Percentiles rank a stretch among this genome's conserved stretches.
Evolutionary conservation across 768 basidiomycete genomes (phyloP).

Genomic region (Podaxis mareebaensis): DNA sequence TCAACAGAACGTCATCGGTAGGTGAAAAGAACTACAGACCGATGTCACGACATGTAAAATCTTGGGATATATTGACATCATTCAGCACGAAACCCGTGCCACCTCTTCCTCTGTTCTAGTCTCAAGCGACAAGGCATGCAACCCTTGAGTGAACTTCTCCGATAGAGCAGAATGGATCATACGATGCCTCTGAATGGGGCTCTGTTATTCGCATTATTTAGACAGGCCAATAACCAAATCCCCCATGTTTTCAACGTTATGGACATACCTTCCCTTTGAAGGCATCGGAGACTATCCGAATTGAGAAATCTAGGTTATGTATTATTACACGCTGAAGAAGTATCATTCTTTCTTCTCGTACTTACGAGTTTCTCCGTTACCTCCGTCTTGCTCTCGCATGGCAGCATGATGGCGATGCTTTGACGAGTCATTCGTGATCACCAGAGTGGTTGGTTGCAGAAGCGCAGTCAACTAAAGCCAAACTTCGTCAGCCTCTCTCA

Average conservation of each 20-base stretch:
- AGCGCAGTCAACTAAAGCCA: conserved; percentile 55
- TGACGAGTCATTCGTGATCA: conserved; percentile 80
- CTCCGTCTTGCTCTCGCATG: conserved; percentile 71
- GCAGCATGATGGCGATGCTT: conserved; percentile 83
- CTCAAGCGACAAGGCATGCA: conserved; percentile 77
- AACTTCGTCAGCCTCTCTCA: conserved; percentile 13
- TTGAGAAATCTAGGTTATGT: conserved; percentile 63
- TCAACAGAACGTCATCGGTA: conserved; percentile 2
- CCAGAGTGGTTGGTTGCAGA: conserved; percentile 62
- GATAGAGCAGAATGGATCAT: conserved; percentile 73
- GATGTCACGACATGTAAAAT: background rate
- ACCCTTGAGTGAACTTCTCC: conserved; percentile 67
- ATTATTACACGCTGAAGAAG: conserved; percentile 10
- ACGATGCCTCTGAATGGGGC: conserved; percentile 78
- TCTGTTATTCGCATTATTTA: conserved; percentile 38
- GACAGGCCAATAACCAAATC: conserved; percentile 16
- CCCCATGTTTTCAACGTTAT: conserved; percentile 3
- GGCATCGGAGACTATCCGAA: conserved; percentile 68
- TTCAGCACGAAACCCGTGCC: background rate
- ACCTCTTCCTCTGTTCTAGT: conserved; percentile 67
- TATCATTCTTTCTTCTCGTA: conserved; percentile 20
- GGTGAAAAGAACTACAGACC: conserved; percentile 5
- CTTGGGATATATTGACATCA: background rate
- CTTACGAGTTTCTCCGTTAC: conserved; percentile 82
- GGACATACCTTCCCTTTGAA: conserved; percentile 72